These are phyloP conservation scores for Neurospora sp. DNA, from an alignment of 2,329 filamentous ascomycete species.

Conservation along the genomic window DNA sequence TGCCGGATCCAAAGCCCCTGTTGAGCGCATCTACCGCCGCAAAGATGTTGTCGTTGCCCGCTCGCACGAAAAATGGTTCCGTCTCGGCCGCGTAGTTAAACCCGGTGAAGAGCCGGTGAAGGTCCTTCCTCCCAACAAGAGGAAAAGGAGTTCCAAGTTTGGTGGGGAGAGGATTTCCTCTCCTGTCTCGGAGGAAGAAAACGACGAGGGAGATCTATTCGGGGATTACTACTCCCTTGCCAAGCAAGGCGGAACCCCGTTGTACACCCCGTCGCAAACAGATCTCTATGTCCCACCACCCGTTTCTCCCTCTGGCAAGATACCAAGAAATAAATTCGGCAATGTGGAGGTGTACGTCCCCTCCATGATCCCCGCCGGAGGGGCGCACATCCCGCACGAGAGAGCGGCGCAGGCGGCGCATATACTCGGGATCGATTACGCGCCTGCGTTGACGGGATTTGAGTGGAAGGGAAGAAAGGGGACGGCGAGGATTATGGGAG, in stretches of 20 bases:
- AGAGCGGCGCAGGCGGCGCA: constrained; percentile 62
- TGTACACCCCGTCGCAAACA: constrained; percentile 56
- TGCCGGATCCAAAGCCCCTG: constrained; percentile 47
- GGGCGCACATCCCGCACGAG: constrained; percentile 55
- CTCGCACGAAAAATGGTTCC: constrained; percentile 84
- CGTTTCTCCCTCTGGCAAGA: constrained; percentile 54
- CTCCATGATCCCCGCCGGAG: constrained; percentile 79
- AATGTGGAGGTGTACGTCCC: constrained; percentile 92
- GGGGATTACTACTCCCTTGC: constrained; percentile 20
- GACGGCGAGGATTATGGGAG: constrained; percentile 70
- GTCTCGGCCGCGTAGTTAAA: constrained; percentile 70
- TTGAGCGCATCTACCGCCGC: constrained; percentile 76
- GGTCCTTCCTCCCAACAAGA: constrained; percentile 45
- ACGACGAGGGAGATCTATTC: constrained; percentile 29
- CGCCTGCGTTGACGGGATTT: constrained; percentile 84
- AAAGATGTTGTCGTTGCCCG: constrained; percentile 68
- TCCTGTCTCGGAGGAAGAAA: constrained; percentile 26
- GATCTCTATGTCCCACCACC: constrained; percentile 66
- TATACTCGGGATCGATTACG: constrained; percentile 72
- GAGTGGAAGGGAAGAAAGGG: constrained; percentile 77
- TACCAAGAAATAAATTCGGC: constrained; percentile 87
- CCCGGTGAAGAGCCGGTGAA: constrained; percentile 74
- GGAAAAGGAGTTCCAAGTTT: constrained; percentile 24
- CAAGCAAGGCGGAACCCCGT: constrained; percentile 38
- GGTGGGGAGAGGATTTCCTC: constrained; percentile 11